Evolutionary conservation across 495 filamentous ascomycete species (phyloP).

Genomic region (Penicillium arizonense): DNA sequence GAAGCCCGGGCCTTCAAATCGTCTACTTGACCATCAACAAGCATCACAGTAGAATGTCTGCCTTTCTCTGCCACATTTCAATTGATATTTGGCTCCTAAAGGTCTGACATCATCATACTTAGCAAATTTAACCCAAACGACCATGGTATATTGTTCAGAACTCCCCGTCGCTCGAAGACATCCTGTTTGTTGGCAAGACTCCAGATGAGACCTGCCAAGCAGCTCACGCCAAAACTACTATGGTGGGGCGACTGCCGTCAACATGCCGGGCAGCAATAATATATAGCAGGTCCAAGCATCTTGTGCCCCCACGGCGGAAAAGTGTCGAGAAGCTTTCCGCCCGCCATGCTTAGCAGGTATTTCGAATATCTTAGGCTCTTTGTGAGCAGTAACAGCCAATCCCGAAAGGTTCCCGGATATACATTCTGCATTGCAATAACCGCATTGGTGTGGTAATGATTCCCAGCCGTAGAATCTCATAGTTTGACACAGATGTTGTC

Average conservation of each 20-base stretch:
- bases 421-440: constrained; percentile 22
- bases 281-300: constrained; percentile 40
- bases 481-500: constrained; percentile 36
- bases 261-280: constrained; percentile 39
- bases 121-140: too few relatives aligned
- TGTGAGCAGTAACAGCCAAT: constrained; percentile 21
- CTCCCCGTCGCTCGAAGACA: too few relatives aligned
- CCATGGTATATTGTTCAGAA: too few relatives aligned
- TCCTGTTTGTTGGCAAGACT: too few relatives aligned
- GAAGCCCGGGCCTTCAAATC: too few relatives aligned
- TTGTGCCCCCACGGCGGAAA: constrained; percentile 39
- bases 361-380: constrained; percentile 25
- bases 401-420: constrained; percentile 18
- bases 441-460: constrained; percentile 32
- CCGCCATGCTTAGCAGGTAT: constrained; percentile 37
- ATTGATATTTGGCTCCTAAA: too few relatives aligned
- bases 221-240: too few relatives aligned
- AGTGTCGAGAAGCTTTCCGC: constrained; percentile 33
- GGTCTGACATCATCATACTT: too few relatives aligned
- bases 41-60: not conserved
- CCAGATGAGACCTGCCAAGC: too few relatives aligned
- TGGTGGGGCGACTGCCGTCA: constrained; percentile 12
- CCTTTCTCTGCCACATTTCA: too few relatives aligned
- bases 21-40: not conserved
- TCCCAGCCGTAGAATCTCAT: constrained; percentile 39